Percentiles rank a stretch among this genome's conserved stretches.
These are phyloP conservation scores for Prunus mume DNA, from an alignment of 306 rosid genomes.

Conservation along the genomic window DNA sequence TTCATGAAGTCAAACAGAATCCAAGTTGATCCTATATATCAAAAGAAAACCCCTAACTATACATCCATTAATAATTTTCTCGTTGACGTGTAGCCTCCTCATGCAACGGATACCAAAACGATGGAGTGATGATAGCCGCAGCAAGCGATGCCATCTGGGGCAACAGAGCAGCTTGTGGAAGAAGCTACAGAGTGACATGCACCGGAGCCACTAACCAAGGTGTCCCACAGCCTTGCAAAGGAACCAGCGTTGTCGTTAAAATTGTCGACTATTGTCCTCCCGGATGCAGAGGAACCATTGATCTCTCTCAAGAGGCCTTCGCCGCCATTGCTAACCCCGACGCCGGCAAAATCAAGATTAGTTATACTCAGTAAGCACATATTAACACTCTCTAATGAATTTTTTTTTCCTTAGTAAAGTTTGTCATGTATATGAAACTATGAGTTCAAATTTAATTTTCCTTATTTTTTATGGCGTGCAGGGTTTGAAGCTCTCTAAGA, in stretches of 20 bases:
- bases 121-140: constrained; percentile 14
- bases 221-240: constrained; percentile 17
- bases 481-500: not conserved
- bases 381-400: no score
- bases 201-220: constrained; percentile 15
- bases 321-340: constrained; percentile 8
- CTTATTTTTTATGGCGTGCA: not conserved
- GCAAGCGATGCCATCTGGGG: constrained; percentile 13
- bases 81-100: not conserved
- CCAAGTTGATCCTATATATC: no score
- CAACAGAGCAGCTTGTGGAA: constrained; percentile 16
- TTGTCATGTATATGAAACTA: no score
- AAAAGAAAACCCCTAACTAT: no score
- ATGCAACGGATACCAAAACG: not conserved
- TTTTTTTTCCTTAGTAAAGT: no score
- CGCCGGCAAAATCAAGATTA: constrained; percentile 25
- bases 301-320: constrained; percentile 32
- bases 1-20: no score
- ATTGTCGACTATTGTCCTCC: constrained; percentile 27
- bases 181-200: not conserved
- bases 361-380: constrained; percentile 12
- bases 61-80: no score
- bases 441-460: no score
- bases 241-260: constrained; percentile 8
- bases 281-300: constrained; percentile 19